A percentile compares a stretch with the other conserved stretches of the same genome.
These are phyloP conservation scores for Fulvia fulva DNA, from an alignment of 2,329 filamentous ascomycete species.

Conservation along the genomic window DNA sequence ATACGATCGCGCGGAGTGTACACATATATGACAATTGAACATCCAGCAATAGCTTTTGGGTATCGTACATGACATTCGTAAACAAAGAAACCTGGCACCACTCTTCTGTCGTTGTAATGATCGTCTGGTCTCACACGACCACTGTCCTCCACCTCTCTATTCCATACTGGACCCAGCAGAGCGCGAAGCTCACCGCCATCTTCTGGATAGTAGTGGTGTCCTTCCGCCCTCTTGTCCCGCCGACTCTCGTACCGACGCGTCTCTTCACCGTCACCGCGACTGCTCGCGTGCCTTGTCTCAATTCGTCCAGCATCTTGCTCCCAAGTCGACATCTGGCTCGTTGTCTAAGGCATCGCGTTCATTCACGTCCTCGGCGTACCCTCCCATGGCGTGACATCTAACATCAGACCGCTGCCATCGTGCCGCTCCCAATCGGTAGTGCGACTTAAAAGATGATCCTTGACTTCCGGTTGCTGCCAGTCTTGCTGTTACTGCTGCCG, in stretches of 20 bases:
- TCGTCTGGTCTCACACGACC: neutral
- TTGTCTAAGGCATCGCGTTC: neutral
- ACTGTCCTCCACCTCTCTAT: neutral
- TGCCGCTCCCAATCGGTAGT: neutral
- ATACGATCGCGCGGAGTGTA: neutral
- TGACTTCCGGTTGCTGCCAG: constrained; percentile 9
- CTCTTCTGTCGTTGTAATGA: neutral
- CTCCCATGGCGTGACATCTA: neutral
- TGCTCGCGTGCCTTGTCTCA: neutral
- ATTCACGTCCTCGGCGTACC: neutral
- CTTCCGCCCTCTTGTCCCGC: neutral
- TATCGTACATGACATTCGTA: constrained; percentile 1
- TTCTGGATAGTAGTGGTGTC: neutral
- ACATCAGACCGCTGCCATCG: neutral
- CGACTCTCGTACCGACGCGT: neutral
- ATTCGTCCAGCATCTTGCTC: neutral
- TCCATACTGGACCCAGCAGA: neutral
- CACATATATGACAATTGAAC: neutral
- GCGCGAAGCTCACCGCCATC: neutral
- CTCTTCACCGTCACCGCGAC: neutral
- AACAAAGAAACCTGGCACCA: neutral
- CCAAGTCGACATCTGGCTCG: neutral
- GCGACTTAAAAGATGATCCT: constrained; percentile 6
- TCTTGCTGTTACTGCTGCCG: constrained; percentile 10
- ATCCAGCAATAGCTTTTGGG: neutral